A percentile compares a stretch with the other conserved stretches of the same genome.
Conservation (phyloP, 208 protist species). For the Trypanosoma scelopori region DNA sequence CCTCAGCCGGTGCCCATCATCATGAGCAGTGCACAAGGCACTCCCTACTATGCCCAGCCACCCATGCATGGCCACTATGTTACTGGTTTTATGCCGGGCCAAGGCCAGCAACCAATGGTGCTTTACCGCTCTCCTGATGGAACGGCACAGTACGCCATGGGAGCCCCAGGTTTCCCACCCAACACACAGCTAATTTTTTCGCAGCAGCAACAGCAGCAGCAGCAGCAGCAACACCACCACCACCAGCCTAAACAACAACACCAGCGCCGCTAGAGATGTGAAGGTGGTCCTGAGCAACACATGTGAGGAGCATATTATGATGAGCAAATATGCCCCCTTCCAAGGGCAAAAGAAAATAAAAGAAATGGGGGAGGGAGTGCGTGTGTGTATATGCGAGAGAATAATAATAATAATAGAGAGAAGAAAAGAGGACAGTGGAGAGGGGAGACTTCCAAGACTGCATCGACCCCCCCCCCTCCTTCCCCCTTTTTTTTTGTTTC, state of each 20-base stretch:
- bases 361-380: slow-evolving; percentile 11
- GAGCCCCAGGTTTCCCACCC: slow-evolving; percentile 20
- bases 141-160: slow-evolving; percentile 25
- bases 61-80: slow-evolving; percentile 27
- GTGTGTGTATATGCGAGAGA: too few relatives aligned
- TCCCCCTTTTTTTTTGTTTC: slow-evolving; percentile 8
- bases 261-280: slow-evolving; percentile 16
- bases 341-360: slow-evolving; percentile 8
- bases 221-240: slow-evolving; percentile 31
- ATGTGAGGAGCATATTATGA: not conserved
- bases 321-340: not conserved
- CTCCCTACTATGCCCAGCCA: slow-evolving; percentile 21
- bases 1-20: slow-evolving; percentile 26
- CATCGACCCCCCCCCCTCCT: too few relatives aligned
- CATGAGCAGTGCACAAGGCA: slow-evolving; percentile 22
- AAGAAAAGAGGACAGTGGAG: not conserved
- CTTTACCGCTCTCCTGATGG: slow-evolving; percentile 26
- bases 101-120: slow-evolving; percentile 32
- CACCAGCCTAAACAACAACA: slow-evolving; percentile 18
- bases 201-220: slow-evolving; percentile 44
- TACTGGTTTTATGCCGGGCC: slow-evolving; percentile 22
- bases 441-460: not conserved
- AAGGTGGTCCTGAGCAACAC: not conserved
- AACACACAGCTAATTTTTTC: slow-evolving; percentile 53
- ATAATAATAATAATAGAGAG: too few relatives aligned